Evolutionary conservation across 768 basidiomycete genomes (phyloP), one percentile per base, ranked within the genome.

Genomic region (Hypholoma fasciculare): DNA sequence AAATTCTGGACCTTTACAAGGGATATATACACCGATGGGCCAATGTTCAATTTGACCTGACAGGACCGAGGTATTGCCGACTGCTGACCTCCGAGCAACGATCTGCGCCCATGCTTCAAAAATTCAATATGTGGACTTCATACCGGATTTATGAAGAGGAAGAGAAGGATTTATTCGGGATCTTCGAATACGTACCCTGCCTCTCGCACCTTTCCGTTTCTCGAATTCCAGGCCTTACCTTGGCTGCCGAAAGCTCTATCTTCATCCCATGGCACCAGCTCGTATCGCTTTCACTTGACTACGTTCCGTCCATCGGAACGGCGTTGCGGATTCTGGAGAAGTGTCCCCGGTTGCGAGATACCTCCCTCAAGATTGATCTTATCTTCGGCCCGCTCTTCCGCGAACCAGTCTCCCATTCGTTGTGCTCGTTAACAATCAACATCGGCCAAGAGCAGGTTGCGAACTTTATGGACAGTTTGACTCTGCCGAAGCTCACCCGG

Each of bases 211-310:
- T 74, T 19, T 64, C 69, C 37, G 66, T 76, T 20, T 71, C 73
- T 9, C 67, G 67, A 26, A 69, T 75, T 23, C 72, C 71, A 30
- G 66, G 66, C 50, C 64, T 71, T 16, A 64, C 61, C 53, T 57
- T 72, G 34, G 60, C 64, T 13, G 67, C 64, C 34, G 57, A 65
- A 49, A 65, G 61, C 46, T 56, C 65, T 26, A 61, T 68, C 9
- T 60, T 61, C 27, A 66, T 76, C 23, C 72, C 73, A 16, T 76
- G 73, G 73, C 61, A 53, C 12, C 75, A 74, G 47, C 61, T 76
- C 3, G 61, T 62, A 9, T 57, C 66, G 4, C 60, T 70, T 9
- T 63, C 66, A 9, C 60, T 73, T 37, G 69, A 69, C 26, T 70
- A 68, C 55, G 58, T 71, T 34, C 65, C 67, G 20, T 67, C 66